Percentiles rank a stretch among this genome's conserved stretches.
Conservation (phyloP, 2,329 filamentous ascomycete genomes). For the Diaporthe aspalathi region DNA sequence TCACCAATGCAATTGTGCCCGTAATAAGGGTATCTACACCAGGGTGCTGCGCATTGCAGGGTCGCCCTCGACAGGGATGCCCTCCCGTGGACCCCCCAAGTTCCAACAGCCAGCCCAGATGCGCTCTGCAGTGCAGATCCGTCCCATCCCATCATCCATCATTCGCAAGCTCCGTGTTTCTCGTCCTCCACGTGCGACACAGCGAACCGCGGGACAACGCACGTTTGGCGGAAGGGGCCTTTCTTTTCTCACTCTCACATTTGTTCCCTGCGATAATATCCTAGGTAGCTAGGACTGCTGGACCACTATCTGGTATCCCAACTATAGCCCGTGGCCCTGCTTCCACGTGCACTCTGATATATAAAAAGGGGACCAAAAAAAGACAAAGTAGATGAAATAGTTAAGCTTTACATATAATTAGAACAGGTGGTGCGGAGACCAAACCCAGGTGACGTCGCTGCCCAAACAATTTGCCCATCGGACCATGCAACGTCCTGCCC, state of each 20-base stretch:
- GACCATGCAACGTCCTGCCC: not conserved
- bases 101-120: conserved; percentile 2
- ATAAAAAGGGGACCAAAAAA: too few species aligned
- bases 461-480: conserved; percentile 10
- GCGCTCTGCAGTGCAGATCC: conserved; percentile 30
- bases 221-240: not conserved
- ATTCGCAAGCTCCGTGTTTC: conserved; percentile 22
- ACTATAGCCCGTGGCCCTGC: not conserved
- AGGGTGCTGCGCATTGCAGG: conserved; percentile 11
- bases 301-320: too few species aligned
- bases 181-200: conserved; percentile 19
- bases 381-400: too few species aligned
- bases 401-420: too few species aligned
- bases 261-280: too few species aligned
- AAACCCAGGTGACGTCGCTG: conserved; percentile 20
- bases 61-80: conserved; percentile 1
- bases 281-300: too few species aligned
- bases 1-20: not conserved
- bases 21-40: too few species aligned
- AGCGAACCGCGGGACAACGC: conserved; percentile 16
- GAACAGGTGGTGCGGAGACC: not conserved
- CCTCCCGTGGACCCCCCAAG: not conserved
- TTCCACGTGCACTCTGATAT: not conserved
- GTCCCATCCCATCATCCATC: conserved; percentile 17
- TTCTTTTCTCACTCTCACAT: not conserved